A percentile compares a stretch with the other conserved stretches of the same genome.
phyloP scores from a whole-genome alignment of 768 basidiomycete species.

The Hericium coralloides region DNA sequence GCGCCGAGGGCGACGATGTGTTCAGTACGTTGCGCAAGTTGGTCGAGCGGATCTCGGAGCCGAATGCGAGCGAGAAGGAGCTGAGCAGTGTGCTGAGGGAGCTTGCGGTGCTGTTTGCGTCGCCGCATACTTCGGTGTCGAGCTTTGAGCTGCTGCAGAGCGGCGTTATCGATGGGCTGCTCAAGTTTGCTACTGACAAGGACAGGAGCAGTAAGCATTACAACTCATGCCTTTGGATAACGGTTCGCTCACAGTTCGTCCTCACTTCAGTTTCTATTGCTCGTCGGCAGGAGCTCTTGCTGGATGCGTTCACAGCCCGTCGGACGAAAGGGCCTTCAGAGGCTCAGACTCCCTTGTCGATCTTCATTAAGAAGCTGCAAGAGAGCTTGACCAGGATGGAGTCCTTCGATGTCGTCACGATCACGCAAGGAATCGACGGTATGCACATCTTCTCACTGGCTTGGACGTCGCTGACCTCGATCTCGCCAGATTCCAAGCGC shows the following conservation, averaged over 20 bases:
- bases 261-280: conserved; percentile 43
- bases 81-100: conserved; percentile 54
- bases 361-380: conserved; percentile 91
- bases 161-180: conserved; percentile 81
- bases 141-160: conserved; percentile 95
- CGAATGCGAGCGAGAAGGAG: conserved; percentile 52
- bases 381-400: conserved; percentile 95
- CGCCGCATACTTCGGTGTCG: conserved; percentile 71
- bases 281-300: conserved; percentile 68
- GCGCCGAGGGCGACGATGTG: conserved; percentile 49
- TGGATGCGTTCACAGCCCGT: conserved; percentile 65
- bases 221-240: conserved; percentile 1
- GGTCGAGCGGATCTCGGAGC: conserved; percentile 52
- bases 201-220: conserved; percentile 45
- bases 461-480: not conserved
- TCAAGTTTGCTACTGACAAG: conserved; percentile 72
- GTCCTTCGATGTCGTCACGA: conserved; percentile 88
- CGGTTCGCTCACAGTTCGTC: too few relatives aligned
- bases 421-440: conserved; percentile 79
- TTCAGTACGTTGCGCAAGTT: conserved; percentile 54
- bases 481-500: conserved; percentile 67
- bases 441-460: conserved; percentile 15
- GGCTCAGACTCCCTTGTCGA: conserved; percentile 53
- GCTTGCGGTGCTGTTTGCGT: conserved; percentile 74
- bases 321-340: conserved; percentile 33